These are phyloP conservation scores for Diutina pseudorugosa DNA, from an alignment of 1,139 yeast species.

Conservation along the genomic window DNA sequence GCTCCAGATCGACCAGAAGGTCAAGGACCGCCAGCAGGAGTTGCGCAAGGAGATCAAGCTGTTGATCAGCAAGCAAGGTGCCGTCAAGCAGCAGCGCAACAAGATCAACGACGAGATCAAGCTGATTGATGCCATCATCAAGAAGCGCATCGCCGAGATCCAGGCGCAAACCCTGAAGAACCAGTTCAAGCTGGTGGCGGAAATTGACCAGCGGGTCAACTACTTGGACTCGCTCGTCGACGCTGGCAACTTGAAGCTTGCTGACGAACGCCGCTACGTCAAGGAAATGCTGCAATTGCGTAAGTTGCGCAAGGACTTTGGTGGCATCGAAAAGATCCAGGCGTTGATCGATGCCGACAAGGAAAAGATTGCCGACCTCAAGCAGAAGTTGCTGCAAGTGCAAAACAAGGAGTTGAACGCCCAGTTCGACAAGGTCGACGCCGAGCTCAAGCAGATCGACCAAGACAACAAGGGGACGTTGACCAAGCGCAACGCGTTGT, in stretches of 20 bases:
- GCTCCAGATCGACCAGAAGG: conserved; percentile 29
- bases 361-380: conserved; percentile 63
- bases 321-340: conserved; percentile 63
- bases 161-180: conserved; percentile 59
- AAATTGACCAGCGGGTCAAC: conserved; percentile 63
- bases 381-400: conserved; percentile 48
- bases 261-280: conserved; percentile 79
- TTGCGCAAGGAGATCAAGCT: conserved; percentile 56
- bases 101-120: conserved; percentile 62
- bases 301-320: conserved; percentile 72
- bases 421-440: conserved; percentile 49
- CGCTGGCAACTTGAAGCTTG: conserved; percentile 73
- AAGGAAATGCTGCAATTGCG: conserved; percentile 80
- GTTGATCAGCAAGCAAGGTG: conserved; percentile 55
- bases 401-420: conserved; percentile 55
- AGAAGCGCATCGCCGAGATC: conserved; percentile 69
- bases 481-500: conserved; percentile 54
- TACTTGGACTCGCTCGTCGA: conserved; percentile 67
- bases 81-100: conserved; percentile 59
- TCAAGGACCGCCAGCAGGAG: conserved; percentile 45
- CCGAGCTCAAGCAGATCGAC: conserved; percentile 48
- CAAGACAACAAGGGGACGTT: conserved; percentile 50
- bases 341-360: conserved; percentile 72
- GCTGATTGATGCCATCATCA: conserved; percentile 55
- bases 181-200: conserved; percentile 60